Conservation (phyloP, 73 alveolate species). For the Effrenium voratum region DNA sequence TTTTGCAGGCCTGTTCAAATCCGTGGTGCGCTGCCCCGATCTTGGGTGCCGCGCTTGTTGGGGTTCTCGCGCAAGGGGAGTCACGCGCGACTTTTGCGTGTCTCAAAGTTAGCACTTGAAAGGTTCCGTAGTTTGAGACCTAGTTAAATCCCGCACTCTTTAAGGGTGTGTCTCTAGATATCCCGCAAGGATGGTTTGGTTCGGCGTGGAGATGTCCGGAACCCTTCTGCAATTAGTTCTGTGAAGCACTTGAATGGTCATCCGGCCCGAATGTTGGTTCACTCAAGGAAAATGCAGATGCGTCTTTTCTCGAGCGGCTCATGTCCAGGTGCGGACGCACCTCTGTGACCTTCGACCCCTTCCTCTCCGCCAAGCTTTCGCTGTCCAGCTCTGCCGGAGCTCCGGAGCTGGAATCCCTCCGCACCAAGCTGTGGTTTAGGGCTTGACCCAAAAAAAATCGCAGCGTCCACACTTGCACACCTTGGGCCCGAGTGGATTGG, state of each 20-base stretch:
- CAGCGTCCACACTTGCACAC: too few relatives aligned
- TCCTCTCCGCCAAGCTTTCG: conserved; percentile 73
- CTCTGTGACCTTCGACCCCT: conserved; percentile 88
- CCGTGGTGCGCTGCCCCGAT: conserved; percentile 77
- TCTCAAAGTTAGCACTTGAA: too few relatives aligned
- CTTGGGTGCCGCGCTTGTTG: not conserved
- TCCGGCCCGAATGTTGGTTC: too few relatives aligned
- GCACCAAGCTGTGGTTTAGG: not conserved
- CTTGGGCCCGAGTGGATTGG: too few relatives aligned
- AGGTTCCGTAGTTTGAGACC: too few relatives aligned
- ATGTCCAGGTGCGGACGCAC: conserved; percentile 40
- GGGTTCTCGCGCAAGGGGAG: not conserved
- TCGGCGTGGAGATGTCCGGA: too few relatives aligned
- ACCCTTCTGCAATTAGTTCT: too few relatives aligned
- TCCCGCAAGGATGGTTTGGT: too few relatives aligned
- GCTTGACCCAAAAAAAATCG: not conserved
- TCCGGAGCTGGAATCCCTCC: not conserved
- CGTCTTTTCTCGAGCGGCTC: not conserved
- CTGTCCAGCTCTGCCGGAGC: conserved; percentile 53
- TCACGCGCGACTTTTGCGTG: too few relatives aligned
- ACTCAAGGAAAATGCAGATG: not conserved
- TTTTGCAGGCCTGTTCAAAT: conserved; percentile 47
- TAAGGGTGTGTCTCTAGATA: too few relatives aligned
- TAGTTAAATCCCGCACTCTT: too few relatives aligned
- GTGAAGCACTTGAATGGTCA: too few relatives aligned